A percentile compares a stretch with the other conserved stretches of the same genome.
These are phyloP conservation scores for Alternaria consortialis DNA, from an alignment of 2,329 filamentous ascomycete species.

Conservation along the genomic window DNA sequence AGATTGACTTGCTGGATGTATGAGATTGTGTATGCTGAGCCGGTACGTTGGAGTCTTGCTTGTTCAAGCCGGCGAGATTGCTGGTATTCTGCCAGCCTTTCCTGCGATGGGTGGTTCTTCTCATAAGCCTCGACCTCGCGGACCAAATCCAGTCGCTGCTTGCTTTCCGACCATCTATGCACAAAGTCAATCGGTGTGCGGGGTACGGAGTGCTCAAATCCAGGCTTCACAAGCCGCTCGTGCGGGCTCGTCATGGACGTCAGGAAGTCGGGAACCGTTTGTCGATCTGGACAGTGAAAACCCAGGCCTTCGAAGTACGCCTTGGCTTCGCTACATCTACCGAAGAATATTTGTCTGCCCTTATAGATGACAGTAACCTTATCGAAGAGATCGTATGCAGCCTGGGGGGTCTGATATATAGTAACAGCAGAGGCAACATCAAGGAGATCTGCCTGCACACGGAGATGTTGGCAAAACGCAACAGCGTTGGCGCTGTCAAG, in stretches of 20 bases:
- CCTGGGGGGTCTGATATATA: constrained; percentile 76
- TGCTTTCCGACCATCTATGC: constrained; percentile 63
- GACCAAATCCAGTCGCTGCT: constrained; percentile 55
- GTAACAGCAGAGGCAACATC: constrained; percentile 72
- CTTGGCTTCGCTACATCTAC: constrained; percentile 68
- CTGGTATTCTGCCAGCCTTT: constrained; percentile 56
- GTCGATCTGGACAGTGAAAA: constrained; percentile 74
- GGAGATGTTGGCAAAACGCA: constrained; percentile 76
- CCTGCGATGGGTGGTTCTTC: constrained; percentile 57
- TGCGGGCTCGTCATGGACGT: constrained; percentile 72
- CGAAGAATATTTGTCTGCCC: constrained; percentile 77
- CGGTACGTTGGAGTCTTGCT: constrained; percentile 62
- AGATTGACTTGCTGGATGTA: constrained; percentile 77
- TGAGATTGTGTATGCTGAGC: constrained; percentile 85
- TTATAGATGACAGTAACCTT: constrained; percentile 73
- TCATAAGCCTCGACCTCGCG: constrained; percentile 58
- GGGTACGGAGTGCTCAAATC: constrained; percentile 57
- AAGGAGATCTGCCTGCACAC: constrained; percentile 72
- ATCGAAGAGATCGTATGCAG: constrained; percentile 74
- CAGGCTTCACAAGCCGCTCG: constrained; percentile 56
- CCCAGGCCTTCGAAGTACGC: constrained; percentile 76
- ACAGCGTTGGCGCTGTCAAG: constrained; percentile 78
- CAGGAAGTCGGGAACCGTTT: constrained; percentile 79
- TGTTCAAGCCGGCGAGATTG: constrained; percentile 58
- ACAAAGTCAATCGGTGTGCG: constrained; percentile 62